phyloP scores from a whole-genome alignment of 441 rosid species.

The Syzygium syzygioides region DNA sequence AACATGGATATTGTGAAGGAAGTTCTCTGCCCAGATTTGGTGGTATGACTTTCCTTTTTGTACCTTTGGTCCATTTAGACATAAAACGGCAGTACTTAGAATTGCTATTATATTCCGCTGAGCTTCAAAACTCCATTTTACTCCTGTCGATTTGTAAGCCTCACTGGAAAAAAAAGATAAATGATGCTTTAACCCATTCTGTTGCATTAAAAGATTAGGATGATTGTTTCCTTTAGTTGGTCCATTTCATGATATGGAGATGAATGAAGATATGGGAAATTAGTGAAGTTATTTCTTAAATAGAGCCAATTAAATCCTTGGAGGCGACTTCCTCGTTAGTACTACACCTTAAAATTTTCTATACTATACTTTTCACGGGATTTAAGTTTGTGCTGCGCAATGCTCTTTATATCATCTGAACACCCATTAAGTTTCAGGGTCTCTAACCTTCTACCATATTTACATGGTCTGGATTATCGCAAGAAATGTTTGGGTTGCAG shows the following conservation, averaged over 20 bases:
- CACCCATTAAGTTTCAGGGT: neutral
- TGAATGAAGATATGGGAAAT: neutral
- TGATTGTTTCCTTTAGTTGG: neutral
- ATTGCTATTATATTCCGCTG: neutral
- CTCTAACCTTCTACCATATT: neutral
- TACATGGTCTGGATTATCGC: neutral
- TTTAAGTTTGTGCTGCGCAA: neutral
- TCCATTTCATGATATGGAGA: neutral
- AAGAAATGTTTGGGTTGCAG: constrained; percentile 8
- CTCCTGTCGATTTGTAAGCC: neutral
- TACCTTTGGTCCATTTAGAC: neutral
- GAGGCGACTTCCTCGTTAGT: neutral
- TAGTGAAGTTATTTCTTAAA: neutral
- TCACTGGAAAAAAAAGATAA: neutral
- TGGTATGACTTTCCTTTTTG: constrained; percentile 20
- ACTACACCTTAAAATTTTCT: neutral
- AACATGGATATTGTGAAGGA: constrained; percentile 22
- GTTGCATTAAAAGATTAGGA: neutral
- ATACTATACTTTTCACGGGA: neutral
- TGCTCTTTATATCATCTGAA: neutral
- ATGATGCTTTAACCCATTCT: neutral
- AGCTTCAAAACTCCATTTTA: neutral
- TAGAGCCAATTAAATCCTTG: neutral
- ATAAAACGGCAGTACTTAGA: neutral
- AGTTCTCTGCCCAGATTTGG: constrained; percentile 19